Conservation (phyloP, 305 asterid genomes). For the Rubia tinctorum region DNA sequence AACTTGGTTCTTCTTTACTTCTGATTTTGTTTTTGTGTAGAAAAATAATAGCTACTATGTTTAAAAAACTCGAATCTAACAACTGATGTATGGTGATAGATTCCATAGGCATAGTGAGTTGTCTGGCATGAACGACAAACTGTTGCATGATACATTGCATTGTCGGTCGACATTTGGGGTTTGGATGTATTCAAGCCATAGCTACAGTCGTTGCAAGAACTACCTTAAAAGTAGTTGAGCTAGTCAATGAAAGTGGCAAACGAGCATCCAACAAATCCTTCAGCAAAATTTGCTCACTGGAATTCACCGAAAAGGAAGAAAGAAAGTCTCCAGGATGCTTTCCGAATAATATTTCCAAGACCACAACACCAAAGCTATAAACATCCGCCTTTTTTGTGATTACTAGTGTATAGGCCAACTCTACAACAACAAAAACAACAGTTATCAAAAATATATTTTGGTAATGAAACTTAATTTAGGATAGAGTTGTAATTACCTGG, state of each 20-base stretch:
- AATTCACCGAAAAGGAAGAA: neutral
- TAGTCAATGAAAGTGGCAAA: neutral
- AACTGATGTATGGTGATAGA: neutral
- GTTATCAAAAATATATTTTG: neutral
- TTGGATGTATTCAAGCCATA: neutral
- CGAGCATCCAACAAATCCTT: neutral
- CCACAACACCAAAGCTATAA: neutral
- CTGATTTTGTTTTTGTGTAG: too few species aligned
- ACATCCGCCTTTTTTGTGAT: neutral
- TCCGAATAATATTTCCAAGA: neutral
- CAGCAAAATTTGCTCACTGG: neutral
- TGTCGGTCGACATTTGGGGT: slow-evolving; percentile 13
- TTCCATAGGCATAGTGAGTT: neutral
- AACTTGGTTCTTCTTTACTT: too few species aligned
- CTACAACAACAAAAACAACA: neutral
- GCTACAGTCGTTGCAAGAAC: neutral
- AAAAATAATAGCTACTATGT: too few species aligned
- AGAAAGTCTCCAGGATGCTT: neutral
- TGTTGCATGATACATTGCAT: neutral
- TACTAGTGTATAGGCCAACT: neutral
- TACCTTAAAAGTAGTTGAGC: neutral
- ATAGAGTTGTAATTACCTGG: neutral
- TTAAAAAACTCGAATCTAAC: neutral
- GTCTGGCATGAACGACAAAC: neutral
- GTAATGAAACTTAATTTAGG: too few species aligned